phyloP scores from a whole-genome alignment of 2,329 filamentous ascomycete genomes.

The Sporothrix pallida region DNA sequence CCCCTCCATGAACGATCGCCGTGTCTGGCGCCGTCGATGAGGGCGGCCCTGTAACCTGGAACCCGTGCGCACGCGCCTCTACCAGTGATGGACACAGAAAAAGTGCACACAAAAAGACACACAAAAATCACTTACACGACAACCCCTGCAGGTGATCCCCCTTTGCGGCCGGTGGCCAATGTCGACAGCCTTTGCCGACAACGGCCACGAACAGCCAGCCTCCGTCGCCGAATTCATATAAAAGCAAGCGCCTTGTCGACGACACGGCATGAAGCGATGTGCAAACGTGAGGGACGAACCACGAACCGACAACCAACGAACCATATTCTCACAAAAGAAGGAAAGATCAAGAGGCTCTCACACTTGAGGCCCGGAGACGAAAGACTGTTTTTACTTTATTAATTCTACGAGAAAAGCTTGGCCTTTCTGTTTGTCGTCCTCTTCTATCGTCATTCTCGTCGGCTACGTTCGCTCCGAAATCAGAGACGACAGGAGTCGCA shows the following conservation, averaged over 20 bases:
- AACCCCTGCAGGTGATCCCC: constrained; percentile 26
- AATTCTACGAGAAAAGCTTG: not conserved
- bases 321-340: not conserved
- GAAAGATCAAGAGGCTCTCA: not conserved
- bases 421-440: not conserved
- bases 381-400: not conserved
- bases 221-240: not conserved
- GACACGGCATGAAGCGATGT: constrained; percentile 24
- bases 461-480: not conserved
- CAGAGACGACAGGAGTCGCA: constrained; percentile 2
- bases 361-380: not conserved
- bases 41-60: constrained; percentile 28
- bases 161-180: not conserved
- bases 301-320: not conserved
- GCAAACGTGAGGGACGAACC: constrained; percentile 19
- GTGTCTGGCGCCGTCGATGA: constrained; percentile 28
- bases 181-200: not conserved
- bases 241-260: not conserved
- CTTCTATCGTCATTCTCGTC: not conserved
- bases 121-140: not conserved
- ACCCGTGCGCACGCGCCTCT: constrained; percentile 12
- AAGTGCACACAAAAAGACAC: too few species aligned
- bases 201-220: not conserved
- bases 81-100: too few species aligned
- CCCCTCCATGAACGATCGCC: constrained; percentile 1